phyloP scores from a whole-genome alignment of 1,284 basidiomycete genomes.

The Veloporphyrellus conicus region DNA sequence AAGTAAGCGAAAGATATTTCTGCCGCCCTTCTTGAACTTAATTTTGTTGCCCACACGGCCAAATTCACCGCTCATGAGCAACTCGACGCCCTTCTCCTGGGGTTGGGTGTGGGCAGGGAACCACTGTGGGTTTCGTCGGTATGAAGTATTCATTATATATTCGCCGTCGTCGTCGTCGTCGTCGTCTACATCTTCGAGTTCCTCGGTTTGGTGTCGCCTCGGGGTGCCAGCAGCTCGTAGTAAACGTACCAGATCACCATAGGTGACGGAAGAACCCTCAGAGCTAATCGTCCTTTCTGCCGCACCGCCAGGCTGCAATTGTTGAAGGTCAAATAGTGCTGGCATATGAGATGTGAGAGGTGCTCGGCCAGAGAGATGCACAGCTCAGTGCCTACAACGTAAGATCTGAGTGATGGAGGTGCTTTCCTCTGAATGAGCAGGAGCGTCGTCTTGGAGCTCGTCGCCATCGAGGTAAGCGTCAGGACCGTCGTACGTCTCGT shows the following conservation, averaged over 20 bases:
- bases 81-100: conserved; percentile 62
- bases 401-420: conserved; percentile 33
- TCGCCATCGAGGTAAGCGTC: conserved; percentile 32
- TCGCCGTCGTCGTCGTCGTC: conserved; percentile 36
- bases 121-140: conserved; percentile 33
- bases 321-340: conserved; percentile 45
- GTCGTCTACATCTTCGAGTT: conserved; percentile 38
- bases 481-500: conserved; percentile 31
- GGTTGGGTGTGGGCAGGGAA: conserved; percentile 58
- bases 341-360: conserved; percentile 6
- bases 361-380: not conserved
- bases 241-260: conserved; percentile 22
- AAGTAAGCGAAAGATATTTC: conserved; percentile 49
- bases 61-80: conserved; percentile 83
- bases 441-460: conserved; percentile 20
- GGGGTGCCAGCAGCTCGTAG: conserved; percentile 13
- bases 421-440: conserved; percentile 14
- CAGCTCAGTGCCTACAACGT: conserved; percentile 30
- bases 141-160: conserved; percentile 23
- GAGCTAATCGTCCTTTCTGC: conserved; percentile 29
- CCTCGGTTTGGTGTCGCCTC: conserved; percentile 27
- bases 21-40: conserved; percentile 33
- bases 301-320: conserved; percentile 14
- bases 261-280: conserved; percentile 15
- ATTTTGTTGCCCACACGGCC: conserved; percentile 60